These are phyloP conservation scores for Platanthera guangdongensis DNA, from an alignment of 106 monocot species.

Conservation along the genomic window DNA sequence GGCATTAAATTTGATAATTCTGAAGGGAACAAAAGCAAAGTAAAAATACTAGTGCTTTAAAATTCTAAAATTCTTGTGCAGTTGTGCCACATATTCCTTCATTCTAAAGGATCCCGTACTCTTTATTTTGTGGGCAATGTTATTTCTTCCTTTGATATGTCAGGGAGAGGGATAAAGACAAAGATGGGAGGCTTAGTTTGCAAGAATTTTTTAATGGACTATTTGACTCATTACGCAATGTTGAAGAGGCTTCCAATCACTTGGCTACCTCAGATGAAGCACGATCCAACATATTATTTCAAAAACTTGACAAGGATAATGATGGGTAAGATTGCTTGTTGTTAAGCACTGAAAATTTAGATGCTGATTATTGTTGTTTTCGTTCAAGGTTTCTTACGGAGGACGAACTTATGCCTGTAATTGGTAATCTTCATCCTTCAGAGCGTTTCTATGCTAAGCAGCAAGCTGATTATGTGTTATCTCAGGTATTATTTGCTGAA, in stretches of 20 bases:
- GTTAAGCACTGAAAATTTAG: background rate
- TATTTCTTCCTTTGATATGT: background rate
- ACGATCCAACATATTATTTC: constrained; percentile 55
- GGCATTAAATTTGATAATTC: background rate
- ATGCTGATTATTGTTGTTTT: constrained; percentile 13
- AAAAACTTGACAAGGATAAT: constrained; percentile 62
- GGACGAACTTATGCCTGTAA: constrained; percentile 59
- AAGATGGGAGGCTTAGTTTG: constrained; percentile 84
- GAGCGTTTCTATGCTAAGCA: constrained; percentile 83
- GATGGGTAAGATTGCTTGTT: constrained; percentile 43
- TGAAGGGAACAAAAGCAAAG: background rate
- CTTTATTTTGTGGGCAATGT: background rate
- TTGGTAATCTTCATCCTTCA: constrained; percentile 74
- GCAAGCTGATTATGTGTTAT: constrained; percentile 68
- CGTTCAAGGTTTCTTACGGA: constrained; percentile 54
- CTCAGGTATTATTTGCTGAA: constrained; percentile 42
- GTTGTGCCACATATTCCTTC: background rate
- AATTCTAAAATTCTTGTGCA: background rate
- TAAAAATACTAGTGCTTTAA: background rate
- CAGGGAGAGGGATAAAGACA: constrained; percentile 81
- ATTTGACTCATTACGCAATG: constrained; percentile 61
- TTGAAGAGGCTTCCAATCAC: constrained; percentile 35
- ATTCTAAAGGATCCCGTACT: background rate
- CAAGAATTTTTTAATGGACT: constrained; percentile 74
- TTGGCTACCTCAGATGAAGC: constrained; percentile 34